Conservation (phyloP, 805 yeast species). For the Saturnispora mendoncae region DNA sequence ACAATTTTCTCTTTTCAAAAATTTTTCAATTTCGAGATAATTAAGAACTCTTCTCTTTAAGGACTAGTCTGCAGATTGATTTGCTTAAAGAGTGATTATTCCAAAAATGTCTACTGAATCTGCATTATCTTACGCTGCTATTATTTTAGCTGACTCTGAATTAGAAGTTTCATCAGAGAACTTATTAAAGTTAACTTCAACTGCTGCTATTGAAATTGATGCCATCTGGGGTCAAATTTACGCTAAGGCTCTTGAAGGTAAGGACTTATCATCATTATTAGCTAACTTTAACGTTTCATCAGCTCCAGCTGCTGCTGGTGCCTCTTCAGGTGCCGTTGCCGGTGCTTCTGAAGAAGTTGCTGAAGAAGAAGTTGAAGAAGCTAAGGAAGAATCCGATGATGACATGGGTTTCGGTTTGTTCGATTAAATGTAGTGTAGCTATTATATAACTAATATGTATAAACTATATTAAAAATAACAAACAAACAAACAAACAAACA, state of each 20-base stretch:
- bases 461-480: neutral
- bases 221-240: conserved; percentile 72
- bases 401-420: conserved; percentile 91
- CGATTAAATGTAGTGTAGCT: too few relatives aligned
- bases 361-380: conserved; percentile 56
- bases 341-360: conserved; percentile 40
- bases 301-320: conserved; percentile 43
- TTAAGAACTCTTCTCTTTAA: conserved; percentile 12
- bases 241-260: conserved; percentile 77
- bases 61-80: conserved; percentile 34
- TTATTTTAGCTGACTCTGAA: conserved; percentile 95
- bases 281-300: conserved; percentile 45
- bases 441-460: conserved; percentile 17
- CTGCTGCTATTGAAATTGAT: conserved; percentile 75
- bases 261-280: conserved; percentile 63
- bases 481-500: neutral
- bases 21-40: neutral
- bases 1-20: conserved; percentile 1
- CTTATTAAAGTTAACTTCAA: conserved; percentile 60
- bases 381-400: conserved; percentile 62
- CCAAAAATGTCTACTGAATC: conserved; percentile 78
- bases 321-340: conserved; percentile 38
- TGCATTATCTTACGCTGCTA: conserved; percentile 94
- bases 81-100: conserved; percentile 37
- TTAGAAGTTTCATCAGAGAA: conserved; percentile 83